These are phyloP conservation scores for Epichloe glyceriae DNA, from an alignment of 2,329 filamentous ascomycete species.

Conservation along the genomic window DNA sequence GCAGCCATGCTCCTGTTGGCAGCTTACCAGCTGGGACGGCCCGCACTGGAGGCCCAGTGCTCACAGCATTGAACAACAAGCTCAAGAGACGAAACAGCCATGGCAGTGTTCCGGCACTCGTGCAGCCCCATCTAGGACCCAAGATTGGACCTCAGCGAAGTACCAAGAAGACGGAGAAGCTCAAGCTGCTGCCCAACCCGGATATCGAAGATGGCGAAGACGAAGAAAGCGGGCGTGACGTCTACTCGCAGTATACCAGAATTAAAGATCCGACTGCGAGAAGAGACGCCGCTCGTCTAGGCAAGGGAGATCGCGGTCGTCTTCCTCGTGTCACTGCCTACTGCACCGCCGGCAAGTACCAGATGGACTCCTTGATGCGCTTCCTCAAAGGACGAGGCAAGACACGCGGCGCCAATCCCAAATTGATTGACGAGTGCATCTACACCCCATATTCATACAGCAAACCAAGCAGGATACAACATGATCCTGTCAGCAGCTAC, in stretches of 20 bases:
- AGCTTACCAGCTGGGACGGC: slow-evolving; percentile 18
- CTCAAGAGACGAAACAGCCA: slow-evolving; percentile 77
- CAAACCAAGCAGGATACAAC: slow-evolving; percentile 20
- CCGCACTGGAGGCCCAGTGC: slow-evolving; percentile 39
- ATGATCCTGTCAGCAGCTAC: slow-evolving; percentile 30
- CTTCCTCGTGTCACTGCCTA: slow-evolving; percentile 91
- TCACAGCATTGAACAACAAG: slow-evolving; percentile 77
- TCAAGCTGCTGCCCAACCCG: slow-evolving; percentile 91
- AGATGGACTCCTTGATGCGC: slow-evolving; percentile 77
- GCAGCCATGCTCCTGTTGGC: slow-evolving; percentile 10
- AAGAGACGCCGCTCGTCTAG: slow-evolving; percentile 79
- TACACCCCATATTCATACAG: slow-evolving; percentile 87
- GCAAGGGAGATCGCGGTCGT: slow-evolving; percentile 81
- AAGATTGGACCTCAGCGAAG: slow-evolving; percentile 94
- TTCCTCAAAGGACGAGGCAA: slow-evolving; percentile 79
- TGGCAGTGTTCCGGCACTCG: slow-evolving; percentile 32
- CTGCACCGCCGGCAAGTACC: slow-evolving; percentile 85
- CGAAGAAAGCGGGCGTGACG: slow-evolving; percentile 85
- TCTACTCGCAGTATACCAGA: slow-evolving; percentile 93
- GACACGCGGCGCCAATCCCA: slow-evolving; percentile 68
- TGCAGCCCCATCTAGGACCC: slow-evolving; percentile 25
- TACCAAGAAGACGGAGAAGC: slow-evolving; percentile 89
- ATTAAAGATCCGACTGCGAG: slow-evolving; percentile 94
- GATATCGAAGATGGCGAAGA: slow-evolving; percentile 66
- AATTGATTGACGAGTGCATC: slow-evolving; percentile 93